Evolutionary conservation across 1,284 basidiomycete species (phyloP), one percentile per base, ranked within the genome.

Genomic region (Trichosporon sp.): DNA sequence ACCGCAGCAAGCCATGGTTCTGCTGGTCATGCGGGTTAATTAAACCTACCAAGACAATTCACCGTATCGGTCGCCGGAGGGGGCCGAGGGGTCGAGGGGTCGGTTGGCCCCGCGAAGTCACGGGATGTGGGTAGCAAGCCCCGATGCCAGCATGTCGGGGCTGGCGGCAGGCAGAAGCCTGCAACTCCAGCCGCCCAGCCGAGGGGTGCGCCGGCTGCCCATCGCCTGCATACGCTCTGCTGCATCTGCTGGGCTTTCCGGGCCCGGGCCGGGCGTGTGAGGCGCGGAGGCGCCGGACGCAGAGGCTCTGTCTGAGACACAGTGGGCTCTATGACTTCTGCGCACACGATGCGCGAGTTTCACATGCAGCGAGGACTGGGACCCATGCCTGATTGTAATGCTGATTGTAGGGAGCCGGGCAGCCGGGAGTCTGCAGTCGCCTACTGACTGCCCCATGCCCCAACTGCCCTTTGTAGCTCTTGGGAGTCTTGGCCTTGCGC

Each of bases 201-300:
- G 21, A 54, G 51, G 26, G 51, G 5, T 26, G 26, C 26, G 14
- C 40, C 40, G 4, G 40, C 40, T 12, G 40, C 40, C 40, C 14
- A 4, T 43, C 10, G 40, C 10, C 12, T 12, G 11, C 26, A 26
- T 26, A 26, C 26, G 26, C 26, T 26, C 26, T 43, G 14, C 40
- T 43, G 40, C 48, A 16, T 16, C 48, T 46, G 51, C 51, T 21
- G 19, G 21, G 51, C n/a, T 26, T 21, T 11, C 16, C 48, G 48
- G 48, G n/a, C 19, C 51, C 51, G 51, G 51, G 21, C 51, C 51
- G 51, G 51, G 51, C 51, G 51, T 54, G 51, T 54, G 51, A 54
- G 51, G 51, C 51, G 43, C 14, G 40, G 43, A 46, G 16, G 16
- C 43, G 51, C 51, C 51, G 51, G 51, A 2, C 21, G 19, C 51